Evolutionary conservation across 2,329 filamentous ascomycete genomes (phyloP).

Genomic region (Penicillium sp.): DNA sequence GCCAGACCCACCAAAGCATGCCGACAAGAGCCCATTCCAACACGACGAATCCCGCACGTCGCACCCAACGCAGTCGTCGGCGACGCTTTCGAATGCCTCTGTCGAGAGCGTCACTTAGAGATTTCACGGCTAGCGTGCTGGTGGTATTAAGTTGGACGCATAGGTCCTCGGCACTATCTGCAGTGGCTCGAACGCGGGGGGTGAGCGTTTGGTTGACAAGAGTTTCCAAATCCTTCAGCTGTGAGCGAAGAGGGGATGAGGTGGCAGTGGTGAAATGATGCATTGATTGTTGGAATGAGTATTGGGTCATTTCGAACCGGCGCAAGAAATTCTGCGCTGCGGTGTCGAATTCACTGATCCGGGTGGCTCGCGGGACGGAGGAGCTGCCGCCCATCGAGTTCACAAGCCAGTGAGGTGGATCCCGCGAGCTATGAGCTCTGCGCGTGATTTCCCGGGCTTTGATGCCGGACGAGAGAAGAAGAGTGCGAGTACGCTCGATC

Average conservation of each 20-base stretch:
- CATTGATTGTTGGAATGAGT: conserved; percentile 48
- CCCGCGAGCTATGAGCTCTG: conserved; percentile 57
- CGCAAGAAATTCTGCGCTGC: conserved; percentile 55
- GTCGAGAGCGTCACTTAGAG: conserved; percentile 73
- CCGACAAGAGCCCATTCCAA: conserved; percentile 88
- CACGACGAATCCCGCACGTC: conserved; percentile 74
- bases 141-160: conserved; percentile 73
- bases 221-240: conserved; percentile 47
- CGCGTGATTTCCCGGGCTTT: conserved; percentile 80
- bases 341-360: conserved; percentile 55
- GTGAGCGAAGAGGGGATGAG: conserved; percentile 47
- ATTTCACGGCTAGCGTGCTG: conserved; percentile 78
- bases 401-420: conserved; percentile 39
- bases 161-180: conserved; percentile 79
- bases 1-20: conserved; percentile 94
- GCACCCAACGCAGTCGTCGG: conserved; percentile 72
- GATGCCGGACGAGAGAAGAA: conserved; percentile 82
- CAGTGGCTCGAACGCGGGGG: conserved; percentile 64
- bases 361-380: conserved; percentile 45
- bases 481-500: conserved; percentile 72
- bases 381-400: conserved; percentile 29
- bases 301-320: conserved; percentile 48
- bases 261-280: conserved; percentile 49
- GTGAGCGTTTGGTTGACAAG: conserved; percentile 54
- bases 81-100: conserved; percentile 70